Base-by-base conservation (phyloP, 176 grass and related monocot species). In the Avena atlantica region DNA sequence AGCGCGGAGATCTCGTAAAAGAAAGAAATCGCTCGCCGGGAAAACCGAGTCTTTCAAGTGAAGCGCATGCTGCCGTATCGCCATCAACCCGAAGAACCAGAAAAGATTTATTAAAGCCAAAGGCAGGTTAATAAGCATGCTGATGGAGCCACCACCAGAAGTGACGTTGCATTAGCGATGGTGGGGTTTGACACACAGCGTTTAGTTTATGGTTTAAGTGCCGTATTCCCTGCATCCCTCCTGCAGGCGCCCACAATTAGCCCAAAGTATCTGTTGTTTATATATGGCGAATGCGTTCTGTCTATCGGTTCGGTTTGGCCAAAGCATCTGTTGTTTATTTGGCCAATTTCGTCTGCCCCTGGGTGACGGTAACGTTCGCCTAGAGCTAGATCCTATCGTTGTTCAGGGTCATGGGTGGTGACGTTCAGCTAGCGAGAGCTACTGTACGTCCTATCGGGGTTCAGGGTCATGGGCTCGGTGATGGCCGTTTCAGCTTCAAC, bases 1-100 rank as follows among this genome's bases (percentile, higher is more conserved):
- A 55, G 81, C 81, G 75, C 85, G 76, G 76, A 81, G 75, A 88
- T 91, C 81, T 76, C 75, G 81, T 85, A 88, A 88, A 34, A 34
- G 31, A 40, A 40, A 91, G 20, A 80, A 91, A 81, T 70, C 6
- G 25, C 60, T 70, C 6, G 25, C 60, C 5, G n/a, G 17, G 20
- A 66, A 31, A 77, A 84, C 27, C 14, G 73, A 76, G 37, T n/a
- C 61, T 87, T 74, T 75, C 37, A 64, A 3, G 61, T 12, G 20
- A 16, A 40, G 80, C 67, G 74, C 85, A 74, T 65, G 84, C 64
- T 65, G 84, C 64, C 80, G 27, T 83, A 60, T 77, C 59, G 11
- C 73, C 47, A 76, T 76, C 73, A 51, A 40, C 7, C 27, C 2
- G 7, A 15, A 17, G 15, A 75, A 50, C 25, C 1, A 76, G 17